Base-by-base conservation (phyloP, 371 early-diverging fungal species). In the Lichtheimia ornata region DNA sequence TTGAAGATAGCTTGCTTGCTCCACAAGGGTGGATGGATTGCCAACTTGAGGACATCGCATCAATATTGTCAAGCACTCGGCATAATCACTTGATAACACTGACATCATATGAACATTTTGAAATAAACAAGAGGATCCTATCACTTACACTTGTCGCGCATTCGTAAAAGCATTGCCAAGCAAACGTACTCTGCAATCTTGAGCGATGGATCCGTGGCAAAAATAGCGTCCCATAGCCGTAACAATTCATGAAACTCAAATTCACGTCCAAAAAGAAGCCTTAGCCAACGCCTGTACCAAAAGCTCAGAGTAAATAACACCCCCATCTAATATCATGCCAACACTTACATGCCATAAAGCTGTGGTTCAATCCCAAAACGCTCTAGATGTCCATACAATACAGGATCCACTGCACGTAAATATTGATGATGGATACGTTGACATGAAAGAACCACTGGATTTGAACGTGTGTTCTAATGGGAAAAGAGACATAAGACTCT, bases 211-310 rank as follows among this genome's bases (percentile, higher is more conserved):
- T 89, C 91, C 50, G 91, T 86, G 5, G 93, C 91, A 74, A 95
- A 90, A 11, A 97, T 80, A 11, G 90, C 91, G 64, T 95, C 95
- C 97, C 97, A 97, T 47, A 97, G 73, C n/a, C 67, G 54, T 27
- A 94, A 63, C 6, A 90, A 75, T n/a, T 88, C 78, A 11, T 85
- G 74, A 9, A 92, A 83, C 2, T 87, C 74, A 54, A 97, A 90
- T 72, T 97, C 97, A 43, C 97, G 80, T 25, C 93, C 90, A 81
- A 95, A 97, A 11, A 97, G 81, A 40, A 97, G 75, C n/a, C 97
- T 86, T 47, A 94, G 77, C 97, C 97, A 97, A 15, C 96, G 91
- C 56, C 92, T 92, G 68, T 9, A 45, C 14, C 25, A 28, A 47
- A 2, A 2, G 15, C 2, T 18, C 47, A 47, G 47, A n/a, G 47